phyloP scores from a whole-genome alignment of 225 moss, liverwort and hornwort genomes.

The Polytrichum commune region DNA sequence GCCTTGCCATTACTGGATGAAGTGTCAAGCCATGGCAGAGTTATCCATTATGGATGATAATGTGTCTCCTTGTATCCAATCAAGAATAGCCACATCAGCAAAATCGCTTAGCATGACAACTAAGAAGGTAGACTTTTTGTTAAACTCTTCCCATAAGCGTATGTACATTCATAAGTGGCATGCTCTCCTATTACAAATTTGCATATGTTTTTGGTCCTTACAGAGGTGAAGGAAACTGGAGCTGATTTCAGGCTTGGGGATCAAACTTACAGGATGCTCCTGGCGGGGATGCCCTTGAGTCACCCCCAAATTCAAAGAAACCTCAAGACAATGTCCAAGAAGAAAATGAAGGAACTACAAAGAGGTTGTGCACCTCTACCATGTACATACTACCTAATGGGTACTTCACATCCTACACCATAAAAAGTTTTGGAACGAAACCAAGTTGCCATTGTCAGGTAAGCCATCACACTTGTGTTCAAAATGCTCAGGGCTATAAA shows the following conservation, averaged over 20 bases:
- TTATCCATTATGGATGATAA: no score
- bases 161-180: no score
- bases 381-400: slow-evolving; percentile 62
- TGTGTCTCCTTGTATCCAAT: no score
- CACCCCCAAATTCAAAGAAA: slow-evolving; percentile 62
- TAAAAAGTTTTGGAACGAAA: slow-evolving; percentile 53
- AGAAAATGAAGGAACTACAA: slow-evolving; percentile 32
- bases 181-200: no score
- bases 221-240: slow-evolving; percentile 35
- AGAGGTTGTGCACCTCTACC: slow-evolving; percentile 60
- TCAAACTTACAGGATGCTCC: slow-evolving; percentile 53
- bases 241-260: slow-evolving; percentile 30
- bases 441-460: slow-evolving; percentile 66
- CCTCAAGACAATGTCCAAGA: slow-evolving; percentile 35
- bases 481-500: no score
- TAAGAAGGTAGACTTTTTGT: no score
- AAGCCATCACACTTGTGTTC: slow-evolving; percentile 14
- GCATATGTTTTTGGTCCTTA: neutral
- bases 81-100: no score
- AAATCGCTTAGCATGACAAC: no score
- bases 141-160: no score
- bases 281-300: slow-evolving; percentile 60
- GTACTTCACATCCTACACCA: slow-evolving; percentile 76
- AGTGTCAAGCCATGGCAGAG: no score
- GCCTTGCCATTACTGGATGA: no score